Conservation (phyloP, 352 stramenopile genomes). For the Nothophytophthora sp. region DNA sequence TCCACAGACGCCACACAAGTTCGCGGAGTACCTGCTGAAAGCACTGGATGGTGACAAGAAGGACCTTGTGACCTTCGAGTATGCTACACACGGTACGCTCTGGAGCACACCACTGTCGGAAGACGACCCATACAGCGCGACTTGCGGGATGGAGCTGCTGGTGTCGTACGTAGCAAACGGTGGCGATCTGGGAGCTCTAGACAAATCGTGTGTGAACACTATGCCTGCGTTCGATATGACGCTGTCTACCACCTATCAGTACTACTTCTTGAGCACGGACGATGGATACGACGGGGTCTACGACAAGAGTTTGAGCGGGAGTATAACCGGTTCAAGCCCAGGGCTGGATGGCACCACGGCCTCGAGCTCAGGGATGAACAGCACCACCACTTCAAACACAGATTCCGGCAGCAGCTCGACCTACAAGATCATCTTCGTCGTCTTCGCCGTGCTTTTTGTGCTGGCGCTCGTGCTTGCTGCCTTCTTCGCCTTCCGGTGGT, state of each 20-base stretch:
- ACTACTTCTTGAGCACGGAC: slow-evolving; percentile 23
- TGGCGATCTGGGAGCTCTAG: slow-evolving; percentile 25
- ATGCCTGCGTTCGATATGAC: slow-evolving; percentile 23
- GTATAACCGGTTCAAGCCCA: too few species aligned
- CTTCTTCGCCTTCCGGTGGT: slow-evolving; percentile 15
- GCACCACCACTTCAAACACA: neutral
- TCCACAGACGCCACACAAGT: slow-evolving; percentile 46
- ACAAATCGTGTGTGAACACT: slow-evolving; percentile 30
- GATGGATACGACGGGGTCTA: slow-evolving; percentile 31
- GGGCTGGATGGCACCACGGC: too few species aligned
- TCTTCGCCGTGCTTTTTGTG: slow-evolving; percentile 29
- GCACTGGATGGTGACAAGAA: slow-evolving; percentile 27
- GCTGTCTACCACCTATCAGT: neutral
- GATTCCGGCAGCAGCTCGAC: slow-evolving; percentile 1
- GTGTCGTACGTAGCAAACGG: slow-evolving; percentile 25
- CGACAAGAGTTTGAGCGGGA: slow-evolving; percentile 1
- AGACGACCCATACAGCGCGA: slow-evolving; percentile 8
- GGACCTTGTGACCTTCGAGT: slow-evolving; percentile 34
- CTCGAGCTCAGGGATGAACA: neutral
- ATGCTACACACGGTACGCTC: slow-evolving; percentile 26
- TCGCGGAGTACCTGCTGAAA: slow-evolving; percentile 23
- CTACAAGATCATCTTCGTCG: slow-evolving; percentile 37
- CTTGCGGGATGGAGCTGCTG: slow-evolving; percentile 35
- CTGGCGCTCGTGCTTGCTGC: slow-evolving; percentile 11
- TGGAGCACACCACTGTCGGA: slow-evolving; percentile 17